Conservation (phyloP, 202 grass and related monocot species). For the Musa balbisiana region DNA sequence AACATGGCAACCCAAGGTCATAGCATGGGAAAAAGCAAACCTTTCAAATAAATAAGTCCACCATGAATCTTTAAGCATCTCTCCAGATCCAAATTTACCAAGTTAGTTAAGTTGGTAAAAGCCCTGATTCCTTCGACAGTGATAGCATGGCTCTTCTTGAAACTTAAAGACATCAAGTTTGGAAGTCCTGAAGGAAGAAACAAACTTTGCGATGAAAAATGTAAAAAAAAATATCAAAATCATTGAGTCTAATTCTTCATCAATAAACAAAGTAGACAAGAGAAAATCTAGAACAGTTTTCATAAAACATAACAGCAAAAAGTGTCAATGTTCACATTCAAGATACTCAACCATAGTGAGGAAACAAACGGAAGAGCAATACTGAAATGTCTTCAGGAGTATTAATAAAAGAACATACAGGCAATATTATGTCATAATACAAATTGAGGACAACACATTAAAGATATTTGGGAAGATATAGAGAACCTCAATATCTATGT, state of each 20-base stretch:
- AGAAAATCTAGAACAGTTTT: not conserved
- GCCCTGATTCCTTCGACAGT: slow-evolving; percentile 75
- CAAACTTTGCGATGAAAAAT: not conserved
- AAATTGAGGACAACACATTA: not conserved
- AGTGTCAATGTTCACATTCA: not conserved
- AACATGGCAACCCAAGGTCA: not conserved
- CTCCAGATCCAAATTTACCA: slow-evolving; percentile 86
- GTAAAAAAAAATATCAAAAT: not conserved
- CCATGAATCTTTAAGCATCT: slow-evolving; percentile 72
- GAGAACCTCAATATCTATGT: not conserved
- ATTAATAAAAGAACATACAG: too few species aligned
- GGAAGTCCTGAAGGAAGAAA: slow-evolving; percentile 52
- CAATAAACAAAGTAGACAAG: not conserved
- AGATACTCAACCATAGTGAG: not conserved
- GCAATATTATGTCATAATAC: not conserved
- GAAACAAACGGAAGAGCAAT: not conserved
- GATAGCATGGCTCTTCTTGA: slow-evolving; percentile 76
- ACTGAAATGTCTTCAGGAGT: not conserved
- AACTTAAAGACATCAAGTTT: slow-evolving; percentile 73
- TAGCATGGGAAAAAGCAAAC: slow-evolving; percentile 30
- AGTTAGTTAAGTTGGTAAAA: slow-evolving; percentile 69
- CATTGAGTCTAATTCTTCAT: not conserved
- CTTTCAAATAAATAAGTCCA: slow-evolving; percentile 82
- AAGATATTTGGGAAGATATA: not conserved
- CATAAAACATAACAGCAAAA: not conserved